These are phyloP conservation scores for Fusarium torulosum DNA, from an alignment of 2,329 filamentous ascomycete species.

Conservation along the genomic window DNA sequence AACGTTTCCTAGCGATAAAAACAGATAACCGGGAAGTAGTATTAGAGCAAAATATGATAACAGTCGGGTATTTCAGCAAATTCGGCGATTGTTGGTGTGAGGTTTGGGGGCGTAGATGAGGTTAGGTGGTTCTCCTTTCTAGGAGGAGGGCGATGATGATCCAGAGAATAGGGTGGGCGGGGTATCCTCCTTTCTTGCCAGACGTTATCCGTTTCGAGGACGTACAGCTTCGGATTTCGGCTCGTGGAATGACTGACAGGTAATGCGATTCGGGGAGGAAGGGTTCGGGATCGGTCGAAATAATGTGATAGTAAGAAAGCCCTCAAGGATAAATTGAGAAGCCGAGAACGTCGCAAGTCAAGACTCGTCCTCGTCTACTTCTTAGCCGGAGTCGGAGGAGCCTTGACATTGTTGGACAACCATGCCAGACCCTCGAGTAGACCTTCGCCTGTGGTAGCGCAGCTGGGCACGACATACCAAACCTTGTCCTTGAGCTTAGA, in stretches of 20 bases:
- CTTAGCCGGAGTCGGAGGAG: constrained; percentile 66
- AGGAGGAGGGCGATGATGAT: constrained; percentile 7
- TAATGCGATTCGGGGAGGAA: neutral
- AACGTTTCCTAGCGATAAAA: neutral
- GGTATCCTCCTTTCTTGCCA: neutral
- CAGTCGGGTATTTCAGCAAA: constrained; percentile 42
- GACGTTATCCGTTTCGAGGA: neutral
- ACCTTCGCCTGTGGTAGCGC: constrained; percentile 84
- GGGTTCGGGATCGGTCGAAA: constrained; percentile 22
- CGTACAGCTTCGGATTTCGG: neutral
- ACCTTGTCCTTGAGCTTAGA: constrained; percentile 84
- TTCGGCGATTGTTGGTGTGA: constrained; percentile 23
- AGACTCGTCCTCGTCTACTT: constrained; percentile 56
- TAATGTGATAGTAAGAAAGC: constrained; percentile 8
- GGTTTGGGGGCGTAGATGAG: constrained; percentile 15
- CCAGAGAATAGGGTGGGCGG: constrained; percentile 15
- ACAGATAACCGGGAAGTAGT: constrained; percentile 8
- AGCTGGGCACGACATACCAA: constrained; percentile 87
- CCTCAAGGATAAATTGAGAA: neutral
- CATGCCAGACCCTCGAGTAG: constrained; percentile 84
- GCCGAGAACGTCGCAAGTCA: constrained; percentile 6
- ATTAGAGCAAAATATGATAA: constrained; percentile 19
- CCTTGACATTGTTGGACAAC: constrained; percentile 88
- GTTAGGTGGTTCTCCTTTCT: neutral
- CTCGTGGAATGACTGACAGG: neutral